Base-by-base conservation (phyloP, 208 protist genomes). In the Blechomonas ayalai region DNA sequence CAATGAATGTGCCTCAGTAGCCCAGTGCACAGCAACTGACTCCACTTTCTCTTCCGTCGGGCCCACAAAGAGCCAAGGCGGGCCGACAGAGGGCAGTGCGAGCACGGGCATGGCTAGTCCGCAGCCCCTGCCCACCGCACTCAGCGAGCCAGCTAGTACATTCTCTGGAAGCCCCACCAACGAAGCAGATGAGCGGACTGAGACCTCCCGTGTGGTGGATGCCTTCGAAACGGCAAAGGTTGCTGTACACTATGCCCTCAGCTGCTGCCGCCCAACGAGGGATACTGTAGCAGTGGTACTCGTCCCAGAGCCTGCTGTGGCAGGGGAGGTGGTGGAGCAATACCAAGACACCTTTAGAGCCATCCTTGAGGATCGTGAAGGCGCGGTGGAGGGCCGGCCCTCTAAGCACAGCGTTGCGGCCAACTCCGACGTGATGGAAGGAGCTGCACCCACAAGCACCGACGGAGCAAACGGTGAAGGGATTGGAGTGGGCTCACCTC, bases 341-440 rank as follows among this genome's bases (percentile, higher is more conserved):
- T 58, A 59, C 50, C 36, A 47, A 9, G 39, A 51, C 6, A 52
- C 56, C 12, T 58, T 75, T 36, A 52, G 42, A 36, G 23, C 28
- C 6, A 26, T 49, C 35, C 52, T 61, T 6, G 27, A 65, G 27
- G 27, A 23, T 8, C 41, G 31, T 19, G 35, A 31, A 16, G 56
- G 49, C 15, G 45, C 40, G 24, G 46, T n/a, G n/a, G n/a, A n/a
- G n/a, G n/a, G n/a, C n/a, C n/a, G n/a, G 36, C 36, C 36, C 9
- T 18, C 12, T 18, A 22, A 41, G 9, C 12, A 12, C 36, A 18
- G 36, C 36, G 12, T 22, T 12, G 36, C 12, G 20, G 8, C 12
- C 36, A 48, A 15, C 18, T 19, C 8, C 43, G 44, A 15, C 10
- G 34, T 18, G 32, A n/a, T 22, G 23, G 20, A 13, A 38, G 5